Percentiles rank a stretch among this genome's conserved stretches.
Conservation (phyloP, 2,329 filamentous ascomycete species). For the Epichloe coenophiala region DNA sequence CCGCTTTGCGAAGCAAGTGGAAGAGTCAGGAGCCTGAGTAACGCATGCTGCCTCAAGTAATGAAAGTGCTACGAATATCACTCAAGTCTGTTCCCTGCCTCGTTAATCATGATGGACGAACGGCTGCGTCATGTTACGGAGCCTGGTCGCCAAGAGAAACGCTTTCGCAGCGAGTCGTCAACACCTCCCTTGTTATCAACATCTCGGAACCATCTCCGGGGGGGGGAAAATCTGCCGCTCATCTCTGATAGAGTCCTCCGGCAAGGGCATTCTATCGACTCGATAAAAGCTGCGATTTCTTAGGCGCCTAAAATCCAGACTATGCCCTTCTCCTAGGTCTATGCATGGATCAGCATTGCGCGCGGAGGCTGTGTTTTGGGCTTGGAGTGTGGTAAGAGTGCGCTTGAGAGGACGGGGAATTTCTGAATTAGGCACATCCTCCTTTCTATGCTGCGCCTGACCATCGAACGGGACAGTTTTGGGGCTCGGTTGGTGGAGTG, state of each 20-base stretch:
- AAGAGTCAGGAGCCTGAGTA: conserved; percentile 70
- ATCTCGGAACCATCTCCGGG: background rate
- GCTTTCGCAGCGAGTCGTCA: background rate
- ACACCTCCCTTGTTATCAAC: background rate
- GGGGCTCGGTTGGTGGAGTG: background rate
- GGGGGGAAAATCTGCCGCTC: background rate
- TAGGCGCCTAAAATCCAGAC: background rate
- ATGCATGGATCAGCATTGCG: background rate
- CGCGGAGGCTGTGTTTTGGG: background rate
- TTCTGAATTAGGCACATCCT: background rate
- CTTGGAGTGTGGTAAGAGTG: background rate
- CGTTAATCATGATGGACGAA: no score
- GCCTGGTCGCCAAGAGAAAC: background rate
- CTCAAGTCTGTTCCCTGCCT: background rate
- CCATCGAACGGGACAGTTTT: background rate
- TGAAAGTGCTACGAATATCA: background rate
- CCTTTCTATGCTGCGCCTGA: background rate
- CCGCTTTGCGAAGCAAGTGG: conserved; percentile 53
- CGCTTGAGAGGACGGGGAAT: background rate
- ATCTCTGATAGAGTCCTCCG: background rate
- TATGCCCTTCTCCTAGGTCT: background rate
- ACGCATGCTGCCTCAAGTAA: background rate
- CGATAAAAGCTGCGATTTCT: background rate
- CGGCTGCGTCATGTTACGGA: background rate
- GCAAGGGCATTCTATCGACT: background rate